phyloP scores from a whole-genome alignment of 1,284 basidiomycete species.

The Violaceomyces palustris region DNA sequence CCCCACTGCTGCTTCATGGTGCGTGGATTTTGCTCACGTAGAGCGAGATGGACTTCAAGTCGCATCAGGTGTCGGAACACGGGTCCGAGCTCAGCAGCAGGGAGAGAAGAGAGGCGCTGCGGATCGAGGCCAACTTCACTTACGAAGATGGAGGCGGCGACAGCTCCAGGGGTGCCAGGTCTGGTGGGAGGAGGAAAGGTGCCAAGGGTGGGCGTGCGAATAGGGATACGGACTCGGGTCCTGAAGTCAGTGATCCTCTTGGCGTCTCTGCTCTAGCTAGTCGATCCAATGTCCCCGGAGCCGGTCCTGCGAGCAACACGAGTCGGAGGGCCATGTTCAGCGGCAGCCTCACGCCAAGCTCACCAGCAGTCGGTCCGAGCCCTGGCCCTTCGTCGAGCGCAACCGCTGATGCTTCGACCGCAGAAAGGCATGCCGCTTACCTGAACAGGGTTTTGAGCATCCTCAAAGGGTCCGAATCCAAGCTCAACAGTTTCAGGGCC shows the following conservation, averaged over 20 bases:
- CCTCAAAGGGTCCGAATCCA: slow-evolving; percentile 64
- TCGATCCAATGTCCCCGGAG: slow-evolving; percentile 54
- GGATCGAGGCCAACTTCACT: slow-evolving; percentile 74
- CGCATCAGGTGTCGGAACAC: slow-evolving; percentile 83
- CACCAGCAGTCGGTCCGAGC: too few relatives aligned
- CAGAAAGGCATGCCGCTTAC: slow-evolving; percentile 63
- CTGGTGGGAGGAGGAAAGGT: slow-evolving; percentile 9
- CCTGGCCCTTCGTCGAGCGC: slow-evolving; percentile 56
- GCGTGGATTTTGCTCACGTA: too few relatives aligned
- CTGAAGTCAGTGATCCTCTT: slow-evolving; percentile 14
- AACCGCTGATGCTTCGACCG: slow-evolving; percentile 57
- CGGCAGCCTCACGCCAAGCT: slow-evolving; percentile 17
- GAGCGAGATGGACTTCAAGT: slow-evolving; percentile 79
- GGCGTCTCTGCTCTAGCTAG: slow-evolving; percentile 20
- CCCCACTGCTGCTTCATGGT: too few relatives aligned
- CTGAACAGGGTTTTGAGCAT: slow-evolving; percentile 65
- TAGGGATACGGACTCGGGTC: neutral
- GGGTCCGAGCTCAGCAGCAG: slow-evolving; percentile 71
- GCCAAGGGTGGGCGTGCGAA: neutral
- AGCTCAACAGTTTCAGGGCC: slow-evolving; percentile 70
- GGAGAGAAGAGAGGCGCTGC: slow-evolving; percentile 71
- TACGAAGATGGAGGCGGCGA: slow-evolving; percentile 59
- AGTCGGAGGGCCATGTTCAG: slow-evolving; percentile 31
- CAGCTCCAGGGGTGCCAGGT: slow-evolving; percentile 2
- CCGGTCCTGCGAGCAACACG: slow-evolving; percentile 28